These are phyloP conservation scores for Thelonectria discophora DNA, from an alignment of 2,329 filamentous ascomycete genomes.

Conservation along the genomic window DNA sequence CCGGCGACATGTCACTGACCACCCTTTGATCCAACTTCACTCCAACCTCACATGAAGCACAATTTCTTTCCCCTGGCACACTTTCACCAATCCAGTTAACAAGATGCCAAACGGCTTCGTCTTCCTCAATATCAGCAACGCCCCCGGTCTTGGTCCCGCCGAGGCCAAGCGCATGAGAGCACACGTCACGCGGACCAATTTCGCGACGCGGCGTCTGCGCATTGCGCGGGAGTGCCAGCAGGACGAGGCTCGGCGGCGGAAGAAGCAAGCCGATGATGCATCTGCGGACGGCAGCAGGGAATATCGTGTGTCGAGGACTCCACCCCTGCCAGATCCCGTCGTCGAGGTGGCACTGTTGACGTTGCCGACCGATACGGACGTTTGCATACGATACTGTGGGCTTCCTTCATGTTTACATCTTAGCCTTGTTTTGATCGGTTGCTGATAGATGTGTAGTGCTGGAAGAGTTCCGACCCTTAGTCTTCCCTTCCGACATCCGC, in stretches of 20 bases:
- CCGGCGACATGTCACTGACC: neutral
- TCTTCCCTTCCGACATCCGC: conserved; percentile 24
- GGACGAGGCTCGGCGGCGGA: neutral
- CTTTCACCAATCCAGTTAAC: neutral
- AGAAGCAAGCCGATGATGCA: too few relatives aligned
- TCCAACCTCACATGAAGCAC: too few relatives aligned
- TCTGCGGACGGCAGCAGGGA: neutral
- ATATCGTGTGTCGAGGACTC: neutral
- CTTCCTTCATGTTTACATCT: neutral
- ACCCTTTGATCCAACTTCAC: neutral
- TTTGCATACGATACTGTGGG: conserved; percentile 10
- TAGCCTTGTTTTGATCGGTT: neutral
- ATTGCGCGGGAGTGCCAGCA: conserved; percentile 15
- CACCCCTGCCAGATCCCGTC: neutral
- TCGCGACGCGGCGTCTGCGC: conserved; percentile 27
- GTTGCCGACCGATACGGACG: neutral
- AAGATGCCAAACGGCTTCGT: conserved; percentile 24
- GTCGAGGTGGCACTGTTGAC: neutral
- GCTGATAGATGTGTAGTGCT: conserved; percentile 18
- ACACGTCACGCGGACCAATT: conserved; percentile 34
- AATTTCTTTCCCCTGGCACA: neutral
- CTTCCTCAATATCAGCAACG: conserved; percentile 33
- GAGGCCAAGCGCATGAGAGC: conserved; percentile 31
- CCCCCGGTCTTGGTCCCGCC: conserved; percentile 19
- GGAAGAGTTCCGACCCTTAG: conserved; percentile 25